Evolutionary conservation across 2,329 filamentous ascomycete genomes (phyloP), one percentile per base, ranked within the genome.

Genomic region (Colletotrichum sp.): DNA sequence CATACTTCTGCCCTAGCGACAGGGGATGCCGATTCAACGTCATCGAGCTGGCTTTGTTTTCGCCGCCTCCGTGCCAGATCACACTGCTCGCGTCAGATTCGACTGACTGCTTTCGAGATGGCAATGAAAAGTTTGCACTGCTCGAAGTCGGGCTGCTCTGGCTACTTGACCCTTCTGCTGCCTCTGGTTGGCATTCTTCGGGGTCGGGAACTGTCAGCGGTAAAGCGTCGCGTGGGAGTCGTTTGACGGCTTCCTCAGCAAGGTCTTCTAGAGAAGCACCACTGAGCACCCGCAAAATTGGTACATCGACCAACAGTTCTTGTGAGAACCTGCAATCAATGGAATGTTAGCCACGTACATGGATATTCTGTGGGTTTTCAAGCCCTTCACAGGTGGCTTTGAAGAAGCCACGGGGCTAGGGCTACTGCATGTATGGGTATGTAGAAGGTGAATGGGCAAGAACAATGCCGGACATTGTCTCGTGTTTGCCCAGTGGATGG

Each of bases 241-340:
- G 70, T 32, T 39, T 34, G 24, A 52, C 70, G 6, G 70, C 70
- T 44, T 49, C 63, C n/a, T 67, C 70, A 1, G 70, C 70, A 24
- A 76, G n/a, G 34, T 80, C 79, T 8, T 66, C 67, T 10, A 80
- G 67, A 8, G 78, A 79, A 5, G 72, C 79, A 13, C 84, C 85
- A 13, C 84, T 81, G 3, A 89, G 78, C 57, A 90, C 82, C 75
- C 87, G 87, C n/a, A 89, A 80, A 0, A 89, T 83, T 0, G 87
- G 85, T 3, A 90, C 81, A 55, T 89, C 85, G 2, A 86, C 79
- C 3, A 83, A 77, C 0, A 89, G 65, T 64, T 87, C 81, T 73
- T 87, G 88, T 30, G 85, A 68, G 74, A 89, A 88, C 88, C 89
- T 72, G 7, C 4, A 2, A 21, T 63, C 8, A 63, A 36, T n/a